Evolutionary conservation across 495 filamentous ascomycete species (phyloP).

Genomic region (Penicillium paxilli): DNA sequence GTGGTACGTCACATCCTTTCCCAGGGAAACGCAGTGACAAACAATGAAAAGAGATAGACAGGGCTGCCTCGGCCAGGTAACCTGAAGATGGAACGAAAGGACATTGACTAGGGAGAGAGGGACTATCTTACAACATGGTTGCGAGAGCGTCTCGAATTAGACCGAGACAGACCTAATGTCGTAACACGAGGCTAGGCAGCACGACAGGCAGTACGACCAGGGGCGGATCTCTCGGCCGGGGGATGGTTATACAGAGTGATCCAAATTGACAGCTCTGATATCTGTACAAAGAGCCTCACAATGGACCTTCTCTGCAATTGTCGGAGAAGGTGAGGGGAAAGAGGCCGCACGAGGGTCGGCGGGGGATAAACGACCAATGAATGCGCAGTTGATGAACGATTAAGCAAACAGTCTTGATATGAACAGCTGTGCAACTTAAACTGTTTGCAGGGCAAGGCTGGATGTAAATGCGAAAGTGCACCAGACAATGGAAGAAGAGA

Average conservation of each 20-base stretch:
- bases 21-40: neutral
- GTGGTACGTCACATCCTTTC: neutral
- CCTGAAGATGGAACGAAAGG: too few relatives aligned
- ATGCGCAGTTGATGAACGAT: neutral
- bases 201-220: neutral
- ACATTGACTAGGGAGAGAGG: slow-evolving; percentile 1
- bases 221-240: neutral
- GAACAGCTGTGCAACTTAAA: neutral
- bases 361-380: neutral
- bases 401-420: neutral
- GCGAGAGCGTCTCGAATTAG: slow-evolving; percentile 12
- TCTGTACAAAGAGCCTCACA: neutral
- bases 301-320: neutral
- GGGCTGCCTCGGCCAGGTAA: too few relatives aligned
- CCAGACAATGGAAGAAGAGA: neutral
- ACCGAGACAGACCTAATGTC: slow-evolving; percentile 9
- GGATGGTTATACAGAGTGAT: neutral
- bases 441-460: neutral
- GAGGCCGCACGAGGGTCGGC: neutral
- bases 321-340: neutral
- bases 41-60: too few relatives aligned
- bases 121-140: slow-evolving; percentile 41
- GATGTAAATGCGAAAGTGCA: neutral
- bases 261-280: neutral
- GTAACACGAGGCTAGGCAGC: slow-evolving; percentile 6